Conservation (phyloP, 2,329 filamentous ascomycete species). For the Xylariales sp. region DNA sequence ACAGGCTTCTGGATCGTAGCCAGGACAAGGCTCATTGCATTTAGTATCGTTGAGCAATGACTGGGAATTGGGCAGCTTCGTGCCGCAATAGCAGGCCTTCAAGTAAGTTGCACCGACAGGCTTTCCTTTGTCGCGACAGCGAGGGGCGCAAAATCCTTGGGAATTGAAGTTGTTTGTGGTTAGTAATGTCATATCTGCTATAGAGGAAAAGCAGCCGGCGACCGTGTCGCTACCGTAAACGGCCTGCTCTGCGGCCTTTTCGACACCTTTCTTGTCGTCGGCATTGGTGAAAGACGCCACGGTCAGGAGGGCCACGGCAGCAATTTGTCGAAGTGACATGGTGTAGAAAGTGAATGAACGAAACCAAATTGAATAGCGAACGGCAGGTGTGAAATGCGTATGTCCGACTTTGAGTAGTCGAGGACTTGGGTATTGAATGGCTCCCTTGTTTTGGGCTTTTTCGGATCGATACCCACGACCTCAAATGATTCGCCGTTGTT, state of each 20-base stretch:
- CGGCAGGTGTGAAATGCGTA: neutral
- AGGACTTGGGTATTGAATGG: neutral
- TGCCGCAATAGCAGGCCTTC: slow-evolving; percentile 78
- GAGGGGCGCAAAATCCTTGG: slow-evolving; percentile 56
- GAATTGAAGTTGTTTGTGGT: slow-evolving; percentile 50
- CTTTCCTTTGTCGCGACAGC: slow-evolving; percentile 58
- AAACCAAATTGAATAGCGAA: slow-evolving; percentile 22
- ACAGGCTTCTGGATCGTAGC: slow-evolving; percentile 74
- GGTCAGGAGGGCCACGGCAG: slow-evolving; percentile 46
- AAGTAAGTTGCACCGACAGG: slow-evolving; percentile 72
- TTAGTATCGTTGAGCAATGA: slow-evolving; percentile 65
- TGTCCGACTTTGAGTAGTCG: slow-evolving; percentile 7
- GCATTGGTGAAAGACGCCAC: slow-evolving; percentile 42
- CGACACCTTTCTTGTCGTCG: slow-evolving; percentile 30
- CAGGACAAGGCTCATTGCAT: slow-evolving; percentile 75
- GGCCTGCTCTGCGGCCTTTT: slow-evolving; percentile 55
- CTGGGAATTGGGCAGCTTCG: slow-evolving; percentile 70
- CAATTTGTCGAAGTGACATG: slow-evolving; percentile 47
- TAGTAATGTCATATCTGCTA: slow-evolving; percentile 53
- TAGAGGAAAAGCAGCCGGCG: slow-evolving; percentile 64
- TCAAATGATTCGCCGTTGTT: slow-evolving; percentile 31
- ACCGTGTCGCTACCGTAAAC: slow-evolving; percentile 54
- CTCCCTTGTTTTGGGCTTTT: slow-evolving; percentile 8
- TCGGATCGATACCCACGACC: slow-evolving; percentile 20
- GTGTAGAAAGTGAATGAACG: slow-evolving; percentile 24